phyloP scores from a whole-genome alignment of 768 basidiomycete genomes.

The Hypholoma sublateritium region DNA sequence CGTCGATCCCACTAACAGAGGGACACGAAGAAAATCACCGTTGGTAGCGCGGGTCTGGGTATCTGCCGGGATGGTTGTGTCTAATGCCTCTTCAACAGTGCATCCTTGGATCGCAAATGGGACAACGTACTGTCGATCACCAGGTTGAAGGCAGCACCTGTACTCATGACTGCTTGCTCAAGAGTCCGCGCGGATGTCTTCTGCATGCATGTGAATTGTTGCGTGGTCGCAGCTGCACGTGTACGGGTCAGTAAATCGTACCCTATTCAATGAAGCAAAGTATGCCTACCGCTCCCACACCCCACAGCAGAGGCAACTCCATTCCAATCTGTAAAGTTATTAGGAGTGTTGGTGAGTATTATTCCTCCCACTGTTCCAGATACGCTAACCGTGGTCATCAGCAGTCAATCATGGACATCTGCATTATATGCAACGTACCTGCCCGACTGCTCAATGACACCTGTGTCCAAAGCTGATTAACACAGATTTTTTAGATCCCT shows the following conservation, averaged over 20 bases:
- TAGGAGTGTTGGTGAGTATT: constrained; percentile 6
- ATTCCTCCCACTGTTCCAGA: not conserved
- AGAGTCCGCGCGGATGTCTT: constrained; percentile 26
- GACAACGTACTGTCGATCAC: constrained; percentile 27
- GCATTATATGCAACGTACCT: constrained; percentile 20
- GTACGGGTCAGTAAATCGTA: not conserved
- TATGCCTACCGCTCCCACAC: constrained; percentile 28
- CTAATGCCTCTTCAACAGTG: constrained; percentile 6
- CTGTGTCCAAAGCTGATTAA: constrained; percentile 12
- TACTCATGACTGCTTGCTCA: constrained; percentile 31
- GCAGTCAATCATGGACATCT: not conserved
- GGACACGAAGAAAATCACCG: constrained; percentile 28
- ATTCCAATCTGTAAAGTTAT: constrained; percentile 27
- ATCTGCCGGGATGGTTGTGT: constrained; percentile 31
- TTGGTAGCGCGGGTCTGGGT: constrained; percentile 17
- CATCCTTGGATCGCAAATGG: not conserved
- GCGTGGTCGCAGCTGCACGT: constrained; percentile 15
- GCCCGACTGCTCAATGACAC: constrained; percentile 37
- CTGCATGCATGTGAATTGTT: constrained; percentile 39
- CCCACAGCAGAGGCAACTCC: constrained; percentile 28
- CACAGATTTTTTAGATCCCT: not conserved
- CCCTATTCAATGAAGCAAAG: not conserved
- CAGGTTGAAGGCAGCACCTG: constrained; percentile 24
- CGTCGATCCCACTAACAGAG: constrained; percentile 27
- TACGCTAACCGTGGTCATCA: not conserved